Evolutionary conservation across 2,329 filamentous ascomycete species (phyloP).

Genomic region (Escovopsis weberi): DNA sequence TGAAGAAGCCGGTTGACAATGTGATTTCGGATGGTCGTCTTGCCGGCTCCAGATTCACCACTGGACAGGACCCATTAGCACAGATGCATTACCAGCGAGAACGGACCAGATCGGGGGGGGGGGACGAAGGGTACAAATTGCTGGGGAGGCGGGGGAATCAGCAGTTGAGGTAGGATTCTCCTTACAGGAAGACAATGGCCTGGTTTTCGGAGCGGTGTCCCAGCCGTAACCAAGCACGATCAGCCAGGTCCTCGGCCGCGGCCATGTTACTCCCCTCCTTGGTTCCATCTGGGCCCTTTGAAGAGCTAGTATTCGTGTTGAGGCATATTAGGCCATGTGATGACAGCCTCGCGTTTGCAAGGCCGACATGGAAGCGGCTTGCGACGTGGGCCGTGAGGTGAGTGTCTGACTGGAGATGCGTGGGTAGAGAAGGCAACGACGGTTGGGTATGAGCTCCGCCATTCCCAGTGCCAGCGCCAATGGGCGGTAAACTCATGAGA

Average conservation of each 20-base stretch:
- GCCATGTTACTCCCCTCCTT: slow-evolving; percentile 87
- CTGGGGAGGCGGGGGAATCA: not conserved
- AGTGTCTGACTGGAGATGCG: slow-evolving; percentile 65
- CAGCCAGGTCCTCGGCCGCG: slow-evolving; percentile 82
- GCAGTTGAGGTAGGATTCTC: slow-evolving; percentile 9
- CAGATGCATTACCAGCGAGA: not conserved
- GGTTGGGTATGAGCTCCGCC: slow-evolving; percentile 63
- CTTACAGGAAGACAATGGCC: slow-evolving; percentile 82
- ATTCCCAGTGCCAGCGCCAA: slow-evolving; percentile 29
- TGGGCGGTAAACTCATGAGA: slow-evolving; percentile 42
- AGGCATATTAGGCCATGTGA: slow-evolving; percentile 84
- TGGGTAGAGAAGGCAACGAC: slow-evolving; percentile 75
- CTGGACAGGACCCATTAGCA: slow-evolving; percentile 31
- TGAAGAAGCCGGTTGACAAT: slow-evolving; percentile 72
- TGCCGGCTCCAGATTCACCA: slow-evolving; percentile 90
- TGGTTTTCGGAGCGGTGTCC: slow-evolving; percentile 88
- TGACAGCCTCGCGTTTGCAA: slow-evolving; percentile 77
- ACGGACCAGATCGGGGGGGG: not conserved
- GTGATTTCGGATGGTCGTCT: slow-evolving; percentile 87
- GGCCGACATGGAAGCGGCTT: slow-evolving; percentile 79
- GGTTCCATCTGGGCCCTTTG: slow-evolving; percentile 76
- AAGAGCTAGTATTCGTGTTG: slow-evolving; percentile 86
- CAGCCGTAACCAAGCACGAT: slow-evolving; percentile 70
- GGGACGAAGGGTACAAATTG: not conserved
- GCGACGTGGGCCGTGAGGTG: slow-evolving; percentile 71